These are phyloP conservation scores for Colletotrichum tamarilloi DNA, from an alignment of 2,329 filamentous ascomycete species.

Conservation along the genomic window DNA sequence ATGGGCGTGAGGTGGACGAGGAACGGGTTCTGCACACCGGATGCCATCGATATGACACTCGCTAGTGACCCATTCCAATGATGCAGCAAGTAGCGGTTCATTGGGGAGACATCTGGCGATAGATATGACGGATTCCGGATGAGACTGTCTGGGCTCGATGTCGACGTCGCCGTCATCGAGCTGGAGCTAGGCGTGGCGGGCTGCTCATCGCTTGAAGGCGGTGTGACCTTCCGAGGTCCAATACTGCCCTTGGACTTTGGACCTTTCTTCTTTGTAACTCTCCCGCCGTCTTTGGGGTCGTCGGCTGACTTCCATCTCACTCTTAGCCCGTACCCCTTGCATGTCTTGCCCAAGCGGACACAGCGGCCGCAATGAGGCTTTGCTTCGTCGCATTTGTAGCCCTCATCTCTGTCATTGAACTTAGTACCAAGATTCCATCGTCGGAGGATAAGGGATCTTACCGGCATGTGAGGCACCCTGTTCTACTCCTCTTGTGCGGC, in stretches of 20 bases:
- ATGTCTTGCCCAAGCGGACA: constrained; percentile 42
- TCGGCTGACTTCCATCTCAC: constrained; percentile 42
- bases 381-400: constrained; percentile 47
- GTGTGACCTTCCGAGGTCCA: rapidly evolving
- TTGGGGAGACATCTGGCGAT: neutral
- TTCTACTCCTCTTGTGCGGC: constrained; percentile 25
- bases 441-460: rapidly evolving
- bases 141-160: neutral
- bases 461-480: constrained; percentile 31
- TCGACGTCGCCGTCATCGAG: neutral
- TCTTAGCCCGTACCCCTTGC: constrained; percentile 45
- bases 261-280: neutral
- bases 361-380: constrained; percentile 45
- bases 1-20: constrained; percentile 46
- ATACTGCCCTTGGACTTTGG: neutral
- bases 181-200: neutral
- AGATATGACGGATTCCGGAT: constrained; percentile 19
- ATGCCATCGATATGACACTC: constrained; percentile 42
- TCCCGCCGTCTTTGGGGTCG: neutral
- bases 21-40: constrained; percentile 42
- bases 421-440: neutral
- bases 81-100: constrained; percentile 39
- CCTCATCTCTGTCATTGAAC: constrained; percentile 40
- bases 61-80: constrained; percentile 44
- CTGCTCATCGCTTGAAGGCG: neutral